These are phyloP conservation scores for Trichoderma aggressivum DNA, from an alignment of 2,329 filamentous ascomycete species.

Conservation along the genomic window DNA sequence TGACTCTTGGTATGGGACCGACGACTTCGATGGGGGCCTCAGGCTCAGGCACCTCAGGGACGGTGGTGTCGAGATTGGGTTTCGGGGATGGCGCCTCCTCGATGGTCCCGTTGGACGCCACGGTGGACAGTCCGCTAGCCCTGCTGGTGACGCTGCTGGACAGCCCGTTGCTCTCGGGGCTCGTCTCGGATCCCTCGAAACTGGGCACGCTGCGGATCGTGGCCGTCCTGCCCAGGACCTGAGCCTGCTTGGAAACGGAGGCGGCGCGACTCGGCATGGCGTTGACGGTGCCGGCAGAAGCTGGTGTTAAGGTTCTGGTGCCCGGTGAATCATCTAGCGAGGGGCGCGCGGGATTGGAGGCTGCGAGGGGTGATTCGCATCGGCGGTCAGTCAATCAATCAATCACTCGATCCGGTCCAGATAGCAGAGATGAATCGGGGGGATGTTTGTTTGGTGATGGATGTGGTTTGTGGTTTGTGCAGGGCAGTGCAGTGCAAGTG, in stretches of 20 bases:
- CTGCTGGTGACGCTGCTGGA: constrained; percentile 57
- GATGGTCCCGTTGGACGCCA: constrained; percentile 31
- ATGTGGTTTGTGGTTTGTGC: background rate
- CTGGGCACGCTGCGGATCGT: constrained; percentile 58
- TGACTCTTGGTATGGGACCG: constrained; percentile 30
- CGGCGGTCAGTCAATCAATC: constrained; percentile 20
- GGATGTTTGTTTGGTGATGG: background rate
- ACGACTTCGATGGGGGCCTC: background rate
- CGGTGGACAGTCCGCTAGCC: constrained; percentile 45
- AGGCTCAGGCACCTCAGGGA: constrained; percentile 29
- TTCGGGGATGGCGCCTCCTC: constrained; percentile 35
- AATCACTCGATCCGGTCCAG: background rate
- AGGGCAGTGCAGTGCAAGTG: background rate
- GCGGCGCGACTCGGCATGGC: constrained; percentile 37
- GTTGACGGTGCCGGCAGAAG: constrained; percentile 40
- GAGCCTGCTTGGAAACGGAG: constrained; percentile 33
- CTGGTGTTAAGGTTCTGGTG: constrained; percentile 35
- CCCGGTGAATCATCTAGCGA: constrained; percentile 31
- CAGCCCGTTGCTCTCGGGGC: constrained; percentile 45
- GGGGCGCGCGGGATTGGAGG: constrained; percentile 8
- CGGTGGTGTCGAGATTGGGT: constrained; percentile 24
- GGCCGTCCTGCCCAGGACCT: constrained; percentile 33
- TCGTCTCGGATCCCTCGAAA: constrained; percentile 50
- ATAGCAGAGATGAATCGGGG: background rate
- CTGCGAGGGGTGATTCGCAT: constrained; percentile 21